Evolutionary conservation across 2,329 filamentous ascomycete species (phyloP), one percentile per base, ranked within the genome.

Genomic region (Beauveria varroae): DNA sequence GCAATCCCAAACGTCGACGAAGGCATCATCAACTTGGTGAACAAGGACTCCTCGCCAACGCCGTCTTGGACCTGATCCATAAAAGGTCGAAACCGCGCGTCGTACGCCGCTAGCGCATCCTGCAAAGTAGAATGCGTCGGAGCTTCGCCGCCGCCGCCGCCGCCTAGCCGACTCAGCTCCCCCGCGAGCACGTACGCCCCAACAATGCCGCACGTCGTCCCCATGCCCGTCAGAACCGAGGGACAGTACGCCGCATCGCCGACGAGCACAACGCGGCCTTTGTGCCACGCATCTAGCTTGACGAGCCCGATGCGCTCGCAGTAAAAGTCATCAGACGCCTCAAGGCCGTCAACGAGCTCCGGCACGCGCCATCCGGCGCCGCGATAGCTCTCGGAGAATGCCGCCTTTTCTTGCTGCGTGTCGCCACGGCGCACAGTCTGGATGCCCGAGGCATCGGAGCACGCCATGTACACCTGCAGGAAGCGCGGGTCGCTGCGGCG

Each of bases 131-230:
- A 2, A 22, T 50, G 46, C 14, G 26, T 2, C 7, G 18, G 10
- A 14, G 69, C 64, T 8, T 57, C 51, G 2, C 50, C 6, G 9
- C 5, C 18, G 9, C 20, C 20, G 30, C 28, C 71, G 73, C 7
- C 74, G 3, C 68, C 66, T 26, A 53, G 40, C 28, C 30, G 28
- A 26, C 69, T 67, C 16, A 82, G 69, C 69, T 84, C 83, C 2
- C 84, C 84, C 0, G 83, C 83, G 4, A 87, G 72, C 2, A 84
- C 70, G 66, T 86, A 86, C 0, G 81, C 80, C 0, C 78, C 78
- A 0, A 80, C 67, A 0, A 86, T 66, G 0, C 77, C 76, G 0
- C 74, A 65, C 1, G 77, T 79, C 0, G 81, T 83, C 0, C 83
- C 82, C 72, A 80, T 76, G 0, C 83, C 84, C 0, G 77, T 79